Evolutionary conservation across 179 eudicot genomes (phyloP).

Genomic region (Beta macrorhiza): DNA sequence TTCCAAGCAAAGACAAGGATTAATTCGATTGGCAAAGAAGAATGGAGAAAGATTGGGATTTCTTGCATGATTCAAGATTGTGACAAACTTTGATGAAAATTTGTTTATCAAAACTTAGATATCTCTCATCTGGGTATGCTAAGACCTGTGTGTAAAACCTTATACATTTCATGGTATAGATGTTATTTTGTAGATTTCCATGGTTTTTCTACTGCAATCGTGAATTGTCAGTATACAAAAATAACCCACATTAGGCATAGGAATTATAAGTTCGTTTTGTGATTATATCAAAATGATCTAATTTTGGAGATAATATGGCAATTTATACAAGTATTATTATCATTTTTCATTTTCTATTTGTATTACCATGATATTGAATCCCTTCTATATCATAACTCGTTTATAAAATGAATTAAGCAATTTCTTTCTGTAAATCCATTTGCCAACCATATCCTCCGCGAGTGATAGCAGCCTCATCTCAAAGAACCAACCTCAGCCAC

Average conservation of each 20-base stretch:
- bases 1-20: conserved; percentile 85
- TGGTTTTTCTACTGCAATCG: background rate
- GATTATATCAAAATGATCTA: background rate
- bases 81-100: background rate
- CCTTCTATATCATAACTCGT: too few species aligned
- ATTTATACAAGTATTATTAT: too few species aligned
- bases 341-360: too few species aligned
- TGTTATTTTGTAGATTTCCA: conserved; percentile 18
- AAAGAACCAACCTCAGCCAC: conserved; percentile 21
- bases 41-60: conserved; percentile 91
- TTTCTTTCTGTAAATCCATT: too few species aligned
- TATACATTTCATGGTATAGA: conserved; percentile 25
- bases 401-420: too few species aligned
- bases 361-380: too few species aligned
- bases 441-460: conserved; percentile 6
- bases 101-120: conserved; percentile 12
- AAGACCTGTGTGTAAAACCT: conserved; percentile 17
- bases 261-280: background rate
- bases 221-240: background rate
- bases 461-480: conserved; percentile 3
- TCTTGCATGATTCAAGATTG: conserved; percentile 52
- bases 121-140: conserved; percentile 10
- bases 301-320: background rate
- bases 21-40: conserved; percentile 90
- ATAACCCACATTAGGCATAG: background rate